Conservation (phyloP, 768 basidiomycete species). For the Naganishia vishniacii region DNA sequence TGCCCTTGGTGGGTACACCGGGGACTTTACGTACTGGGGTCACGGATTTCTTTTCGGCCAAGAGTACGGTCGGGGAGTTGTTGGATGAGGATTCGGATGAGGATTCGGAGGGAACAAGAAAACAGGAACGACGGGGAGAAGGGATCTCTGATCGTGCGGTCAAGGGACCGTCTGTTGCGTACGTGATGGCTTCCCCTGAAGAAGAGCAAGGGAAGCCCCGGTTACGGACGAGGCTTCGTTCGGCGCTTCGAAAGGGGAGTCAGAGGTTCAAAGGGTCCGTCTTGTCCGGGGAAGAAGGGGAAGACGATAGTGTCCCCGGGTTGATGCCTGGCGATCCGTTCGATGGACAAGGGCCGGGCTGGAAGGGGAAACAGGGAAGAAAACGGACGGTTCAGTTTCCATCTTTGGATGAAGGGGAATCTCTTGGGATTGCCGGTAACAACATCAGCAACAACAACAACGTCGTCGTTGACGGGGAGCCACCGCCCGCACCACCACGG, state of each 20-base stretch:
- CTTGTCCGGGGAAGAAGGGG: too few relatives aligned
- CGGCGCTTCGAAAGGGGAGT: neutral
- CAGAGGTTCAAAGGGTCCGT: neutral
- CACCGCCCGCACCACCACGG: slow-evolving; percentile 55
- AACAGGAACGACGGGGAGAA: too few relatives aligned
- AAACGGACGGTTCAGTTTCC: slow-evolving; percentile 12
- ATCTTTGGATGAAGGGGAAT: neutral
- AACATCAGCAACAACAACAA: neutral
- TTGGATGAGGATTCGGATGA: neutral
- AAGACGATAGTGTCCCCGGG: too few relatives aligned
- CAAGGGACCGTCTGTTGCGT: too few relatives aligned
- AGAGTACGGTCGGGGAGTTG: neutral
- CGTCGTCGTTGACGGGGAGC: slow-evolving; percentile 15
- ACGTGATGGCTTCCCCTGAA: too few relatives aligned
- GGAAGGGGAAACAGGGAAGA: neutral
- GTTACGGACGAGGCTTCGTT: neutral
- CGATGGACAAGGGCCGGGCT: too few relatives aligned
- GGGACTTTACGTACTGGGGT: neutral
- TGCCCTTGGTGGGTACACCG: neutral
- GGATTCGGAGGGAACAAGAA: too few relatives aligned
- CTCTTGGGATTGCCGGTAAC: too few relatives aligned
- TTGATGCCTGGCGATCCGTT: too few relatives aligned
- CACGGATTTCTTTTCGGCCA: slow-evolving; percentile 4
- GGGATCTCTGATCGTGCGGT: too few relatives aligned
- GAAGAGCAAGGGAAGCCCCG: too few relatives aligned